Percentiles rank a stretch among this genome's conserved stretches.
Conservation (phyloP, 2,329 filamentous ascomycete genomes). For the Paracoccidioides brasiliensis region DNA sequence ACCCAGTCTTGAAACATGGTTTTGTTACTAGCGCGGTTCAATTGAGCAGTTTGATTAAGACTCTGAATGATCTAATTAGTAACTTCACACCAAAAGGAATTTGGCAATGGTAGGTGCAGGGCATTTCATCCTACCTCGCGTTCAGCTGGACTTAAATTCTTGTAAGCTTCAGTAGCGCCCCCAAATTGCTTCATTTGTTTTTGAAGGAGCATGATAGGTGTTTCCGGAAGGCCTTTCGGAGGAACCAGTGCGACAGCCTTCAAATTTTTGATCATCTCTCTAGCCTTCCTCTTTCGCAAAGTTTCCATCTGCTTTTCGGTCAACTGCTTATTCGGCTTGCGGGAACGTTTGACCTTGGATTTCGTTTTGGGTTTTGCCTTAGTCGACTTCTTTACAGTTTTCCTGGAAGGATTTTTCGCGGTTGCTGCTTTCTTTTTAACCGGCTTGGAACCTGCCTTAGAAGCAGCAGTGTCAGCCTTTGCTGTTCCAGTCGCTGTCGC, state of each 20-base stretch:
- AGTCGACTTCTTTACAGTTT: conserved; percentile 13
- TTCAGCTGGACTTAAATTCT: conserved; percentile 21
- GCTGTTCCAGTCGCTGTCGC: conserved; percentile 18
- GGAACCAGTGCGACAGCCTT: conserved; percentile 21
- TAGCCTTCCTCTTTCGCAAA: conserved; percentile 18
- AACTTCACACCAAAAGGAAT: neutral
- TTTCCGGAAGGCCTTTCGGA: conserved; percentile 24
- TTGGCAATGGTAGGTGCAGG: neutral
- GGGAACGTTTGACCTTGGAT: conserved; percentile 14
- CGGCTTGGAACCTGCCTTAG: conserved; percentile 11
- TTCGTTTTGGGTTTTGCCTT: conserved; percentile 9
- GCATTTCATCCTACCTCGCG: conserved; percentile 21
- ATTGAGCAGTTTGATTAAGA: conserved; percentile 39
- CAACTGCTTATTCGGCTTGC: conserved; percentile 18
- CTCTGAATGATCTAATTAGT: conserved; percentile 28
- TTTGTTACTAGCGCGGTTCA: conserved; percentile 33
- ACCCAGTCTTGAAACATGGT: conserved; percentile 43
- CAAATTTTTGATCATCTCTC: conserved; percentile 20
- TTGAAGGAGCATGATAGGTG: conserved; percentile 15
- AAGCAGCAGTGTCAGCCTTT: conserved; percentile 7
- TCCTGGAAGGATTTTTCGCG: conserved; percentile 16
- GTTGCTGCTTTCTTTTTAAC: conserved; percentile 11
- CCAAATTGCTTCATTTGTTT: conserved; percentile 9
- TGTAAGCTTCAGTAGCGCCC: conserved; percentile 18
- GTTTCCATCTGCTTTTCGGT: conserved; percentile 20